phyloP scores from a whole-genome alignment of 345 rosid genomes.

The Melaleuca quinquenervia region DNA sequence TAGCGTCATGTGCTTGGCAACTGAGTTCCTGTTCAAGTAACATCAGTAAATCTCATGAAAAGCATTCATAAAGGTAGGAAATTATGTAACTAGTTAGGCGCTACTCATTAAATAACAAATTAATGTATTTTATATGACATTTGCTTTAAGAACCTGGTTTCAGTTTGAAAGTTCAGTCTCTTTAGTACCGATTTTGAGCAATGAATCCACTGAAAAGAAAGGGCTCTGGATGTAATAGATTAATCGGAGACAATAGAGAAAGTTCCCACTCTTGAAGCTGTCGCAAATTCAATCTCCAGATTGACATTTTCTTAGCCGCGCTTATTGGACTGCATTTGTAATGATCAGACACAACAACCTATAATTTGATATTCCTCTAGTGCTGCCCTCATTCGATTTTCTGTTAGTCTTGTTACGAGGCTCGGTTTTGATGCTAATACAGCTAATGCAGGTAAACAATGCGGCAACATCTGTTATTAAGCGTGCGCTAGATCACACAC shows the following conservation, averaged over 20 bases:
- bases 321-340: neutral
- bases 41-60: neutral
- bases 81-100: neutral
- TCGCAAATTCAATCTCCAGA: neutral
- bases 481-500: slow-evolving; percentile 12
- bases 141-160: neutral
- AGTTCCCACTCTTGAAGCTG: neutral
- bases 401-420: neutral
- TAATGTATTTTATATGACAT: neutral
- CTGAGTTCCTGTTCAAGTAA: neutral
- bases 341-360: neutral
- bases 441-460: slow-evolving; percentile 27
- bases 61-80: neutral
- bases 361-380: neutral
- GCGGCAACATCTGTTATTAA: slow-evolving; percentile 25
- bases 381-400: neutral
- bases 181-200: neutral
- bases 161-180: neutral
- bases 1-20: neutral
- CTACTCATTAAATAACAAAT: neutral
- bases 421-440: neutral
- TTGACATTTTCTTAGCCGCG: neutral
- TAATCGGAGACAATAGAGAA: neutral
- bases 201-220: neutral
- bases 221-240: neutral